Percentiles rank a stretch among this genome's conserved stretches.
Evolutionary conservation across 352 stramenopile genomes (phyloP).

Genomic region (Phytophthora melonis): DNA sequence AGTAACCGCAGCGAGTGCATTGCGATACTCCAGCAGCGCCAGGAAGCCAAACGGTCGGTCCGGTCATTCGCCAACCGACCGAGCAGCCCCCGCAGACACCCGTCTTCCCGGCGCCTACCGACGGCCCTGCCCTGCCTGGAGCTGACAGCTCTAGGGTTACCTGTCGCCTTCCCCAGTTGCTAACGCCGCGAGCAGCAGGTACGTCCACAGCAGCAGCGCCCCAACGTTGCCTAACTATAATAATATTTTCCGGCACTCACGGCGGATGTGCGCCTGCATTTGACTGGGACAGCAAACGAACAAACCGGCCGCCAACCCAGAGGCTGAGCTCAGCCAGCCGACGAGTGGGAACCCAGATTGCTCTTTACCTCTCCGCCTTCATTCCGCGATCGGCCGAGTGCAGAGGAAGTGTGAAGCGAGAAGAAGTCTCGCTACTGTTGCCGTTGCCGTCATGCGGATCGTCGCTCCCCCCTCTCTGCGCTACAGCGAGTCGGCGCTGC

Average conservation of each 20-base stretch:
- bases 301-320: background rate
- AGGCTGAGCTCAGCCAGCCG: conserved; percentile 9
- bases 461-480: conserved; percentile 42
- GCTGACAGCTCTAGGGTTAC: conserved; percentile 5
- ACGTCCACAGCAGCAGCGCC: conserved; percentile 16
- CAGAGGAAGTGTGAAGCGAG: too few species aligned
- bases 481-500: conserved; percentile 64
- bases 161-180: conserved; percentile 26
- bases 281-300: background rate
- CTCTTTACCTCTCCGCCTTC: conserved; percentile 1
- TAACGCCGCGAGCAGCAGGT: conserved; percentile 28
- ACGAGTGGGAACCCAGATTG: conserved; percentile 14
- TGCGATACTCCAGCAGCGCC: background rate
- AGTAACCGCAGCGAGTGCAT: conserved; percentile 17
- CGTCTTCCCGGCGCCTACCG: too few species aligned
- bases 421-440: too few species aligned
- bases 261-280: background rate
- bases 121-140: background rate
- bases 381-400: conserved; percentile 33
- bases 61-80: conserved; percentile 24
- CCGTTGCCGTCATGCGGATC: conserved; percentile 25
- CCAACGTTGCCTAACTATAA: conserved; percentile 23
- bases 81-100: too few species aligned
- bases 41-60: background rate
- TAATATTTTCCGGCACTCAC: conserved; percentile 20